Conservation (phyloP, 2,329 filamentous ascomycete genomes). For the Hortaea sp. region DNA sequence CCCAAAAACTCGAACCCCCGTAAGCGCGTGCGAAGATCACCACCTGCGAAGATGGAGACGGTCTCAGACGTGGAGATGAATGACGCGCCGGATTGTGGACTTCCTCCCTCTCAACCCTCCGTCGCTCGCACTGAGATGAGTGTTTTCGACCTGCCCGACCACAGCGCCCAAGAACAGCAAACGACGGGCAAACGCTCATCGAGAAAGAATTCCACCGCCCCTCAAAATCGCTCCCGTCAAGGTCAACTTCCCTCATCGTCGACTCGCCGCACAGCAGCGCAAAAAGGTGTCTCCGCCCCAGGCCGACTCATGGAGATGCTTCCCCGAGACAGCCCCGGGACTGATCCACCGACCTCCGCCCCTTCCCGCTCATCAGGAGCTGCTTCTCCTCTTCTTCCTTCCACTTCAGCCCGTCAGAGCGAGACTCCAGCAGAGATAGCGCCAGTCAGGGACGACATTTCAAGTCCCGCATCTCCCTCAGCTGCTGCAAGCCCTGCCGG, state of each 20-base stretch:
- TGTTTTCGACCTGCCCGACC: slow-evolving; percentile 14
- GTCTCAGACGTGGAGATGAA: too few relatives aligned
- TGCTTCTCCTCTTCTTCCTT: slow-evolving; percentile 7
- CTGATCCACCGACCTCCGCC: slow-evolving; percentile 1
- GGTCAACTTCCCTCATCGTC: slow-evolving; percentile 9
- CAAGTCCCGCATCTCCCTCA: too few relatives aligned
- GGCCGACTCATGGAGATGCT: slow-evolving; percentile 22
- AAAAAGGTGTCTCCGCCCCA: slow-evolving; percentile 20
- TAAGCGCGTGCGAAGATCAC: slow-evolving; percentile 3
- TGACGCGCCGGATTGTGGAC: too few relatives aligned
- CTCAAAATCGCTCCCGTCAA: neutral
- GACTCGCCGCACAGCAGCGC: slow-evolving; percentile 3
- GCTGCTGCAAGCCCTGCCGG: slow-evolving; percentile 3
- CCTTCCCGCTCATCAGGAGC: slow-evolving; percentile 10
- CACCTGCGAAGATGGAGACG: neutral
- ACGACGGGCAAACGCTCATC: too few relatives aligned
- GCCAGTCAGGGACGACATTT: too few relatives aligned
- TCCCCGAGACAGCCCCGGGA: slow-evolving; percentile 11
- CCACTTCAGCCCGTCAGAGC: slow-evolving; percentile 10
- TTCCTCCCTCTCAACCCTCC: too few relatives aligned
- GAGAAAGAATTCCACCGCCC: too few relatives aligned
- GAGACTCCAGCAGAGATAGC: neutral
- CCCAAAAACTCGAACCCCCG: neutral
- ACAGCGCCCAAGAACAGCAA: slow-evolving; percentile 7
- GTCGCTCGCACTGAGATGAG: slow-evolving; percentile 2